Base-by-base conservation (phyloP, 176 grass and related monocot species). In the Ananas comosus region DNA sequence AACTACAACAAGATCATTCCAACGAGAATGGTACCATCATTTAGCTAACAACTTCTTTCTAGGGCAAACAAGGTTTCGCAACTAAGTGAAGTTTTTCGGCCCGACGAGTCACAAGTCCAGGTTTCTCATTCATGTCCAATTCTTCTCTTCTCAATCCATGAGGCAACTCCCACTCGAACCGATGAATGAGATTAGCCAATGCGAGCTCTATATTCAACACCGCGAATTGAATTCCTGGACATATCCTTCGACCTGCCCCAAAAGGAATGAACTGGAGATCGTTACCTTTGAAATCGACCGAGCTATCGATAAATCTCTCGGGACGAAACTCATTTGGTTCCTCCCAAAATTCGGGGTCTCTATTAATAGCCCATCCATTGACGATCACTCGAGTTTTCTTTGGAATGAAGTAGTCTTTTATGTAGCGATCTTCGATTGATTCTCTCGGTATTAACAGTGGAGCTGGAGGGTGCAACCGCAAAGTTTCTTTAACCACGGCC, bases 361-460 rank as follows among this genome's bases (percentile, higher is more conserved):
- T 48, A 57, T 63, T 67, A 11, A 81, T 56, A 1, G 73, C 64
- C 83, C 83, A 85, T 3, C 22, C 68, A 18, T 85, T 85, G 2
- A 81, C 51, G 17, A 73, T 59, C 11, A 85, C 78, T 51, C 48
- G 72, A 4, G 63, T 67, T 2, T 72, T 72, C 18, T 81, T 77
- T 13, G 83, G 68, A 21, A 85, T 59, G 1, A 73, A 24, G 13
- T 85, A 85, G 12, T 73, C 83, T 64, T 76, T 70, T 5, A 82
- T 25, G 22, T 57, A 63, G 10, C 69, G 77, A 10, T 66, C 61
- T 53, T 66, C 56, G 0, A 28, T 65, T 3, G 71, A 74, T 63
- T 82, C 74, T 5, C 79, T 42, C 0, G 79, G 83, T 0, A 82
- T 3, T 53, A 82, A 10, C 13, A 86, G 54, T 2, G 79, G 70